Percentiles rank a stretch among this genome's conserved stretches.
Conservation (phyloP, 169 alveolate genomes). For the Cyclospora cayetanensis region DNA sequence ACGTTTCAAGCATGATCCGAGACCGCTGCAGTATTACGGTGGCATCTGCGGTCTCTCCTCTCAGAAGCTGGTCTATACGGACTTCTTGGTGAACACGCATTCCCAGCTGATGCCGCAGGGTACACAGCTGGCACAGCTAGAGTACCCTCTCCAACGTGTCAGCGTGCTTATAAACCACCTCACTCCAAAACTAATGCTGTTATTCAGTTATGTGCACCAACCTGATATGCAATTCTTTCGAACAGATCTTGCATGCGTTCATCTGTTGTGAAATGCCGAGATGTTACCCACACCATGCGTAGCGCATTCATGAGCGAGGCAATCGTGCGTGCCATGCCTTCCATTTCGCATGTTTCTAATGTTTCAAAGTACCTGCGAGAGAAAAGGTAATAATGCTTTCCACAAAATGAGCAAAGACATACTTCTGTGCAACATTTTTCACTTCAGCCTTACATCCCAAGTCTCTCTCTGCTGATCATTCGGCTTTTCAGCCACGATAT, state of each 20-base stretch:
- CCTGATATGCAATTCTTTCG: slow-evolving; percentile 78
- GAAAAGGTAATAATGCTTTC: not conserved
- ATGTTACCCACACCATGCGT: slow-evolving; percentile 80
- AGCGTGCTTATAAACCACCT: not conserved
- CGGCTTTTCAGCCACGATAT: not conserved
- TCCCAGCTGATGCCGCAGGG: slow-evolving; percentile 11
- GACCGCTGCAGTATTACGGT: slow-evolving; percentile 24
- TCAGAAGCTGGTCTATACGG: slow-evolving; percentile 35
- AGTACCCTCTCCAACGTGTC: not conserved
- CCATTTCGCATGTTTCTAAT: slow-evolving; percentile 74
- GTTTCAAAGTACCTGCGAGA: slow-evolving; percentile 74
- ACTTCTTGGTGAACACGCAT: slow-evolving; percentile 53
- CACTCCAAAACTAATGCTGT: not conserved
- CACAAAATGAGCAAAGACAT: not conserved
- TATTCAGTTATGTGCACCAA: not conserved
- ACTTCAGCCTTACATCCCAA: not conserved
- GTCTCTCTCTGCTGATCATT: no score
- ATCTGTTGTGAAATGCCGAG: slow-evolving; percentile 79
- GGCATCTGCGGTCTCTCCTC: slow-evolving; percentile 19
- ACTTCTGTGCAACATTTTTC: not conserved
- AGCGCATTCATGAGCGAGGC: slow-evolving; percentile 75
- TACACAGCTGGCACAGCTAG: not conserved
- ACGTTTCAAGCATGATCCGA: slow-evolving; percentile 43
- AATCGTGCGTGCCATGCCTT: slow-evolving; percentile 73
- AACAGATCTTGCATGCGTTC: slow-evolving; percentile 79